phyloP scores from a whole-genome alignment of 306 rosid genomes.

The Pyrus bretschneideri region DNA sequence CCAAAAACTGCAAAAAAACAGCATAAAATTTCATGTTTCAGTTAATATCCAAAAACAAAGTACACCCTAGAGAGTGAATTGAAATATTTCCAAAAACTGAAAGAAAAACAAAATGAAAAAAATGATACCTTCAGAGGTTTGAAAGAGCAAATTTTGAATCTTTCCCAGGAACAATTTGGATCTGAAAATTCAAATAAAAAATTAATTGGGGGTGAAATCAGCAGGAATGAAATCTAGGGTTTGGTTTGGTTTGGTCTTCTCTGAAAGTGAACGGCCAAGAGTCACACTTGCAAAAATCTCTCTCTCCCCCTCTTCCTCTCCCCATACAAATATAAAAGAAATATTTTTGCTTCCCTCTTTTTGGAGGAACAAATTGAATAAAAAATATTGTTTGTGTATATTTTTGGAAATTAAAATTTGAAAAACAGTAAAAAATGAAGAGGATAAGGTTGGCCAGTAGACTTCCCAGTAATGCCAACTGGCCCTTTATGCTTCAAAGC shows the following conservation, averaged over 20 bases:
- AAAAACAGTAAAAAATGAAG: conserved; percentile 9
- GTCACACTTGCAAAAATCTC: conserved; percentile 19
- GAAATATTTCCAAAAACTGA: neutral
- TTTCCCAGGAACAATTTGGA: conserved; percentile 10
- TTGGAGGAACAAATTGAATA: conserved; percentile 15
- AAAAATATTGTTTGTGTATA: neutral
- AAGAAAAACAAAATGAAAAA: neutral
- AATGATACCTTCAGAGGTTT: conserved; percentile 4
- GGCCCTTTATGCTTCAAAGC: conserved; percentile 12
- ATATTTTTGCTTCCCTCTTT: conserved; percentile 19
- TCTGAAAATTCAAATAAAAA: conserved; percentile 12
- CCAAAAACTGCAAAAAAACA: neutral
- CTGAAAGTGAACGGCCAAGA: conserved; percentile 4
- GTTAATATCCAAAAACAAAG: neutral
- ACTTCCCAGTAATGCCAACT: conserved; percentile 42
- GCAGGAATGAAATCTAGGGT: conserved; percentile 42
- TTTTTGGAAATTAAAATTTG: neutral
- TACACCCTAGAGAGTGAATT: neutral
- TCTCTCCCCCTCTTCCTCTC: neutral
- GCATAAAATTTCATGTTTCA: neutral
- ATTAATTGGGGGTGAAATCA: neutral
- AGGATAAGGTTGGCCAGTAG: conserved; percentile 53
- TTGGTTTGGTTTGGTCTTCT: conserved; percentile 28
- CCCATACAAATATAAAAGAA: conserved; percentile 7
- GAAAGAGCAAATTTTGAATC: conserved; percentile 19